These are phyloP conservation scores for Phoma sp. DNA, from an alignment of 2,329 filamentous ascomycete species.

Conservation along the genomic window DNA sequence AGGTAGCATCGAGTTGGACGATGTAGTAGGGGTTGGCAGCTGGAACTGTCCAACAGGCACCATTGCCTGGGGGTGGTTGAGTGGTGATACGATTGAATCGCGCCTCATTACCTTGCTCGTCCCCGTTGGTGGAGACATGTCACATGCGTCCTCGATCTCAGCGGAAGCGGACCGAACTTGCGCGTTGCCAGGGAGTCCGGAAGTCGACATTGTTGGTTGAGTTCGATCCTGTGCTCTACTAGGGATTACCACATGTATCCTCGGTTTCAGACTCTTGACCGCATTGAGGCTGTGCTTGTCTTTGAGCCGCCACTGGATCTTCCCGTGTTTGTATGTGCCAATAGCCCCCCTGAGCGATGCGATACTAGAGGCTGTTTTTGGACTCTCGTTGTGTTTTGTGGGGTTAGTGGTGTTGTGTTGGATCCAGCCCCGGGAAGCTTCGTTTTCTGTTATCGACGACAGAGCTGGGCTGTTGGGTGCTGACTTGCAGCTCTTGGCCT, in stretches of 20 bases:
- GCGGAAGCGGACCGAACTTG: slow-evolving; percentile 32
- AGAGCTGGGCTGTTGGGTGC: slow-evolving; percentile 22
- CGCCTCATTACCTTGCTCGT: slow-evolving; percentile 27
- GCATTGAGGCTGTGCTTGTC: slow-evolving; percentile 21
- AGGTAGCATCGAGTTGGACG: background rate
- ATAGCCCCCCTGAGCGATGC: slow-evolving; percentile 43
- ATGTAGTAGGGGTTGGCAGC: slow-evolving; percentile 5
- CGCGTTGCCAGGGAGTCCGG: slow-evolving; percentile 26
- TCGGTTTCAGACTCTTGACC: slow-evolving; percentile 33
- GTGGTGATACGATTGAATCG: slow-evolving; percentile 42
- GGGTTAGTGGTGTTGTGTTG: slow-evolving; percentile 26
- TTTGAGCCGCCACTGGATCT: slow-evolving; percentile 49
- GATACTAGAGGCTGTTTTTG: slow-evolving; percentile 31
- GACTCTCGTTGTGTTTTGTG: slow-evolving; percentile 24
- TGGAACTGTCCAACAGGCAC: slow-evolving; percentile 23
- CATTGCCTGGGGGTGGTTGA: slow-evolving; percentile 26
- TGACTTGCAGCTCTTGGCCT: slow-evolving; percentile 28
- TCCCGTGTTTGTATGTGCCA: slow-evolving; percentile 54
- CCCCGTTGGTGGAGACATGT: slow-evolving; percentile 44
- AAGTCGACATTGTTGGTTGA: slow-evolving; percentile 39
- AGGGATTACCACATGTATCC: slow-evolving; percentile 49
- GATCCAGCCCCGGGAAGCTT: slow-evolving; percentile 24
- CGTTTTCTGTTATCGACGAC: slow-evolving; percentile 24
- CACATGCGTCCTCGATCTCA: slow-evolving; percentile 26
- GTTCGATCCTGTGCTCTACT: slow-evolving; percentile 37